Percentiles rank a stretch among this genome's conserved stretches.
Evolutionary conservation across 257 asterid genomes (phyloP).

Genomic region (Ocimum tenuiflorum): DNA sequence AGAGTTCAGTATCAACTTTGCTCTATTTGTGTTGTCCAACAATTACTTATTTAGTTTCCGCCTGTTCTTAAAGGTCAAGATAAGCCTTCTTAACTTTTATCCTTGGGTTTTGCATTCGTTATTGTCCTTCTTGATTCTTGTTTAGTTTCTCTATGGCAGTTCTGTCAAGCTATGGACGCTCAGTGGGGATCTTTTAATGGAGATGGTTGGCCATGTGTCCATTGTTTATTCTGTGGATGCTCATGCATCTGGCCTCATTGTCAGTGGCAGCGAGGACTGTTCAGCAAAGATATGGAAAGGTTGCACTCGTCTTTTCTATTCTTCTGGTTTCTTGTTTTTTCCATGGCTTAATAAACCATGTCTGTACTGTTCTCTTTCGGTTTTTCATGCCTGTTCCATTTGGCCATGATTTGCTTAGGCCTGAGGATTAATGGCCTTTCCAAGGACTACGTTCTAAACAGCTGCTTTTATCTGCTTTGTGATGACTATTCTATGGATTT

Average conservation of each 20-base stretch:
- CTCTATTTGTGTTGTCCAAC: neutral
- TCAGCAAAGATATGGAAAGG: conserved; percentile 98
- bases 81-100: neutral
- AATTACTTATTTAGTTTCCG: conserved; percentile 8
- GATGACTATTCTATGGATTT: conserved; percentile 6
- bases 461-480: neutral
- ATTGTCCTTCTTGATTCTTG: conserved; percentile 16
- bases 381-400: neutral
- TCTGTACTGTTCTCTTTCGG: neutral
- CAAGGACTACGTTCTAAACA: neutral
- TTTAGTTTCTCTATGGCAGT: conserved; percentile 44
- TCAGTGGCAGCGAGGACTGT: conserved; percentile 92
- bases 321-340: neutral
- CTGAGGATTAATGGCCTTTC: neutral
- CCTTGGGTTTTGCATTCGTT: neutral
- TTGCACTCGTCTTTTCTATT: conserved; percentile 15
- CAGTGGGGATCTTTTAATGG: conserved; percentile 74
- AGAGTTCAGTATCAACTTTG: neutral
- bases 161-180: conserved; percentile 81
- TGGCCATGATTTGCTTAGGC: conserved; percentile 5
- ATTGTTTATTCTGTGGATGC: conserved; percentile 93
- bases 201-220: conserved; percentile 94
- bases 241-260: conserved; percentile 80
- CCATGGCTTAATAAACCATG: neutral
- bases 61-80: neutral